Evolutionary conservation across 805 yeast genomes (phyloP).

Genomic region (Kodamaea leandrae): DNA sequence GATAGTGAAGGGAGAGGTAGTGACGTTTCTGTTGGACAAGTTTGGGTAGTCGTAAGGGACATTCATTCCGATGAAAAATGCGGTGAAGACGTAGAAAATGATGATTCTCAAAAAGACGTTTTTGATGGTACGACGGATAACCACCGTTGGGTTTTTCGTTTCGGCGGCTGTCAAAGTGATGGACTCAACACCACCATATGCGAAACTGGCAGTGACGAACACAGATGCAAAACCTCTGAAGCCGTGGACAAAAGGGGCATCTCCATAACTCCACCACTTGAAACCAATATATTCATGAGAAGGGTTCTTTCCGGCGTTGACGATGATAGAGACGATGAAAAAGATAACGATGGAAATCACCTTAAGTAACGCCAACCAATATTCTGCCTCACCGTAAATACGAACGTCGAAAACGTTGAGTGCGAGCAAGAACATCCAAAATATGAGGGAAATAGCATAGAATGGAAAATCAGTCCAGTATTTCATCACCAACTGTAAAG

Average conservation of each 20-base stretch:
- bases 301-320: slow-evolving; percentile 34
- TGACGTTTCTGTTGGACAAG: slow-evolving; percentile 21
- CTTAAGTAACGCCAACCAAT: slow-evolving; percentile 34
- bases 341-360: slow-evolving; percentile 31
- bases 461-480: slow-evolving; percentile 29
- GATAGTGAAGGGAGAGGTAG: slow-evolving; percentile 77
- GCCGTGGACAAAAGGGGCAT: slow-evolving; percentile 15
- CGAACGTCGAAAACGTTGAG: slow-evolving; percentile 31
- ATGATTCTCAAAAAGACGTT: slow-evolving; percentile 53
- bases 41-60: slow-evolving; percentile 27
- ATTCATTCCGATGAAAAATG: slow-evolving; percentile 40
- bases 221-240: slow-evolving; percentile 21
- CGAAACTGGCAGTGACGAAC: slow-evolving; percentile 26
- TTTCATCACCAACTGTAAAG: slow-evolving; percentile 40
- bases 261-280: slow-evolving; percentile 33
- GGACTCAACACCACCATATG: slow-evolving; percentile 50
- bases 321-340: slow-evolving; percentile 33
- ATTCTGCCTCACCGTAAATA: slow-evolving; percentile 38
- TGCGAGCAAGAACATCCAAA: slow-evolving; percentile 23
- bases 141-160: slow-evolving; percentile 55
- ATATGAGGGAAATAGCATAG: slow-evolving; percentile 26
- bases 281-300: slow-evolving; percentile 43
- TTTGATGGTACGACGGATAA: slow-evolving; percentile 59
- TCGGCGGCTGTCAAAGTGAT: slow-evolving; percentile 55
- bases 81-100: slow-evolving; percentile 39